Percentiles rank a stretch among this genome's conserved stretches.
These are phyloP conservation scores for Penicillium cinerascens DNA, from an alignment of 495 filamentous ascomycete genomes.

Conservation along the genomic window DNA sequence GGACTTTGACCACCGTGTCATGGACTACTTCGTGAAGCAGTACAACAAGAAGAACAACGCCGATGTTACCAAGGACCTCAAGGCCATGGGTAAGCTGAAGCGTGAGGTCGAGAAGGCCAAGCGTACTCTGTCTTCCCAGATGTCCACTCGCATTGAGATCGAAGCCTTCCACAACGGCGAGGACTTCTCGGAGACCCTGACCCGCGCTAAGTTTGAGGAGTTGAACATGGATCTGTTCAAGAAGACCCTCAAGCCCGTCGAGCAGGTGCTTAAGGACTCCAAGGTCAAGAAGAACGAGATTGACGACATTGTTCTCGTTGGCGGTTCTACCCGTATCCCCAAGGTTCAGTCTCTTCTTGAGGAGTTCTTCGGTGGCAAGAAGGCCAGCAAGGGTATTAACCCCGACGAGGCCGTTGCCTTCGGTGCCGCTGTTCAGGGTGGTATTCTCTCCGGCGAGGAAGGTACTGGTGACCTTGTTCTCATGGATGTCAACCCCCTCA, in stretches of 20 bases:
- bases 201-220: slow-evolving; percentile 98
- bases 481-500: slow-evolving; percentile 94
- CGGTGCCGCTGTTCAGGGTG: slow-evolving; percentile 97
- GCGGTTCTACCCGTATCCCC: slow-evolving; percentile 98
- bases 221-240: slow-evolving; percentile 98
- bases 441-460: slow-evolving; percentile 96
- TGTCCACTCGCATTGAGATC: slow-evolving; percentile 97
- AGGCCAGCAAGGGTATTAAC: slow-evolving; percentile 99
- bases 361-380: slow-evolving; percentile 99
- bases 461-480: slow-evolving; percentile 94
- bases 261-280: slow-evolving; percentile 92
- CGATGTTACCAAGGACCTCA: slow-evolving; percentile 89
- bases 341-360: slow-evolving; percentile 96
- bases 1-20: slow-evolving; percentile 98
- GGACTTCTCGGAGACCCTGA: slow-evolving; percentile 97
- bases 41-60: slow-evolving; percentile 99
- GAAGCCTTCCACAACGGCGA: slow-evolving; percentile 96
- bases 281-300: slow-evolving; percentile 86
- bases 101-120: slow-evolving; percentile 99
- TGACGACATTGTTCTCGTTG: slow-evolving; percentile 86
- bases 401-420: slow-evolving; percentile 99
- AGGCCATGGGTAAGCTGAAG: slow-evolving; percentile 99
- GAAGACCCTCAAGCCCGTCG: slow-evolving; percentile 97
- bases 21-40: slow-evolving; percentile 94
- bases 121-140: slow-evolving; percentile 96